Evolutionary conservation across 345 rosid genomes (phyloP).

Genomic region (Capsella bursapastoris): DNA sequence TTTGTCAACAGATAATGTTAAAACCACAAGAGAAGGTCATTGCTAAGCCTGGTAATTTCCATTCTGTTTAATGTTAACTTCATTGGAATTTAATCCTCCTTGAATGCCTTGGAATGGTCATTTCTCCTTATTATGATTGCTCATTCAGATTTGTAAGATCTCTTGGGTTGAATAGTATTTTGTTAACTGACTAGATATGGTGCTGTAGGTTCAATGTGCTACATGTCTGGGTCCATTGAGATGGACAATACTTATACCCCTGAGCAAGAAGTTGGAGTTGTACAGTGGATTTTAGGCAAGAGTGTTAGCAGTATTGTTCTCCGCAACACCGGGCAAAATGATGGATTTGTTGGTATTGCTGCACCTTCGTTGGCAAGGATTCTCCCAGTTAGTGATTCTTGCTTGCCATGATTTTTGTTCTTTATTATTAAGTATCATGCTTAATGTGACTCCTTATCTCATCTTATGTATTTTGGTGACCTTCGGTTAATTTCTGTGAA

Average conservation of each 20-base stretch:
- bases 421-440: slow-evolving; percentile 5
- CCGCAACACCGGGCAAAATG: slow-evolving; percentile 67
- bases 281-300: slow-evolving; percentile 98
- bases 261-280: slow-evolving; percentile 86
- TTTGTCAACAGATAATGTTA: slow-evolving; percentile 75
- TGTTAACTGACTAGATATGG: neutral
- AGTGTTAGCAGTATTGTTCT: slow-evolving; percentile 72
- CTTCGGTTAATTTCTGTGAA: slow-evolving; percentile 39
- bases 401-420: slow-evolving; percentile 5
- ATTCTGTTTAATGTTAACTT: neutral
- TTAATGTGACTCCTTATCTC: slow-evolving; percentile 5
- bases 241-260: slow-evolving; percentile 87
- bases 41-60: slow-evolving; percentile 77
- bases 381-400: slow-evolving; percentile 78
- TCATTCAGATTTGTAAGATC: neutral
- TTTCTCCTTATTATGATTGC: neutral
- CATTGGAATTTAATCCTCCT: neutral
- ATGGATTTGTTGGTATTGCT: slow-evolving; percentile 92
- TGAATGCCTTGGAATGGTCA: neutral
- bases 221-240: slow-evolving; percentile 91
- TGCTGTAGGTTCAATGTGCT: slow-evolving; percentile 83
- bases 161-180: neutral
- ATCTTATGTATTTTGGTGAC: slow-evolving; percentile 15
- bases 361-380: slow-evolving; percentile 97
- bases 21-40: slow-evolving; percentile 86